Base-by-base conservation (phyloP, 2,329 filamentous ascomycete genomes). In the Scedosporium minutisporum region DNA sequence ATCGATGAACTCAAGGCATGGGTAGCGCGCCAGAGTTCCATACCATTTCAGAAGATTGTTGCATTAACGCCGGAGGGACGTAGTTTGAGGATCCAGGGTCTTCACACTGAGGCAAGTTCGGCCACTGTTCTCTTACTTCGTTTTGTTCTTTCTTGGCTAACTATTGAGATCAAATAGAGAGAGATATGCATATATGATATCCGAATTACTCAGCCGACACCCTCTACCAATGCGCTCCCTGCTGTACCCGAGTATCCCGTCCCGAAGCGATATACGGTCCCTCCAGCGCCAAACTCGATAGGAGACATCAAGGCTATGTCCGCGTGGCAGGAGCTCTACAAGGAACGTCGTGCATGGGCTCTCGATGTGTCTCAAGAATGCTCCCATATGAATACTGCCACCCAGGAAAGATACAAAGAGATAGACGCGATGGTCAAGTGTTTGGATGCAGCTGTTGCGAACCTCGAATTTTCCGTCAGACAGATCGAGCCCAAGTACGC, bases 141-240 rank as follows among this genome's bases (percentile, higher is more conserved):
- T n/a, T 42, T 60, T 66, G 33, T 14, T 33, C 7, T 57, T 65
- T 63, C 62, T n/a, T 38, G 55, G 33, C 46, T 58, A 46, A 21
- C 38, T 38, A 44, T 16, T 38, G 60, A 42, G 18, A 41, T n/a
- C n/a, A n/a, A n/a, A n/a, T 46, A 96, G 88, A 90, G 86, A 67
- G 92, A 97, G 73, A 87, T 99, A 63, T 97, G 90, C 72, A 85
- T 97, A 61, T 99, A 96, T 75, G 92, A 97, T 74, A 89, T 92
- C 65, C 86, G 87, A 67, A 85, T 88, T 69, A 86, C 88, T 66
- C 82, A 87, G 66, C 74, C 84, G 60, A 76, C 81, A 58, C 78
- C 82, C 60, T 69, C 80, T 6, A 75, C 74, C 44, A 72, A 75
- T 57, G 70, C 77, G 6, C 74, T 78, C 18, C 75, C 75, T 18